phyloP scores from a whole-genome alignment of 768 basidiomycete genomes.

The Russula virescens region DNA sequence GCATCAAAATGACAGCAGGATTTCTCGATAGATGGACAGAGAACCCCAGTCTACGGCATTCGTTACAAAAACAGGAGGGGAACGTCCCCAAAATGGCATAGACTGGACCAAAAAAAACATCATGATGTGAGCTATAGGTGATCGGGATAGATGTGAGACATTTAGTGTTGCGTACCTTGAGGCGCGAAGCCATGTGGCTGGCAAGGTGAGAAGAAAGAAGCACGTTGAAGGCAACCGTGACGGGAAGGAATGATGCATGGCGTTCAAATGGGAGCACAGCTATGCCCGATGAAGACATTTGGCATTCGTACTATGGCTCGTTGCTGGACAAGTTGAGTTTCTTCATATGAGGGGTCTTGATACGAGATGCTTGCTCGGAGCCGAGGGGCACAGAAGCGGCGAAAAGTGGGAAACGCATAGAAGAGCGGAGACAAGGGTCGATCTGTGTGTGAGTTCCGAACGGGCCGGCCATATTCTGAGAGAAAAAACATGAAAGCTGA shows the following conservation, averaged over 20 bases:
- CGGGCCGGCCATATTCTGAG: no score
- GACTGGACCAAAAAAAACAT: not conserved
- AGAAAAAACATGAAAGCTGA: no score
- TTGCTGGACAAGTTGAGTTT: not conserved
- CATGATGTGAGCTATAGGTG: not conserved
- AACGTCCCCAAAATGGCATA: not conserved
- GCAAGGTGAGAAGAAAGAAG: not conserved
- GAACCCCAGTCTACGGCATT: conserved; percentile 46
- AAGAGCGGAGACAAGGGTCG: no score
- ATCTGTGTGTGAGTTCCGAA: no score
- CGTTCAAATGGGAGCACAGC: no score
- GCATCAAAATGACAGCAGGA: conserved; percentile 30
- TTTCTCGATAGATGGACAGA: conserved; percentile 50
- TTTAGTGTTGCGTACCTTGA: not conserved
- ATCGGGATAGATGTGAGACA: not conserved
- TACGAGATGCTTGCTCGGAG: no score
- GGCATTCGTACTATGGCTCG: conserved; percentile 2
- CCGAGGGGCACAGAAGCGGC: not conserved
- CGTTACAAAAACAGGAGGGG: conserved; percentile 32
- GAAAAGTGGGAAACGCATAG: no score
- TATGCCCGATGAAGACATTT: conserved; percentile 1
- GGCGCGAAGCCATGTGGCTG: conserved; percentile 1
- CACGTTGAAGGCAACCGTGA: not conserved
- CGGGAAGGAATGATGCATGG: not conserved
- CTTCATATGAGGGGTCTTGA: not conserved